Evolutionary conservation across 2,329 filamentous ascomycete species (phyloP), one percentile per base, ranked within the genome.

Genomic region (Fusarium sp.): DNA sequence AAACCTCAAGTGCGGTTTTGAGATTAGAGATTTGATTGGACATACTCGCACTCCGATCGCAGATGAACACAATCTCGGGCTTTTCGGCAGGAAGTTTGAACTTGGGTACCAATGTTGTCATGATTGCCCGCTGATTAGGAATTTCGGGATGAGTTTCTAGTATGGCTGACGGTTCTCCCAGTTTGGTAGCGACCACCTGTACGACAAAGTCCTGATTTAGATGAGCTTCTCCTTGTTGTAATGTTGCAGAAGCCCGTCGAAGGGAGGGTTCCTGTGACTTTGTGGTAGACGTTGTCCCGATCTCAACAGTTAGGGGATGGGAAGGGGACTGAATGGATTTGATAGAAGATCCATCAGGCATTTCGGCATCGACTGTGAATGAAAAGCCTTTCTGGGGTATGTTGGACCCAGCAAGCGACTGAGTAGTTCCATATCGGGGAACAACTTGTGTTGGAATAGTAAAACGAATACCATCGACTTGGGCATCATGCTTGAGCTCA

Each of bases 11-110:
- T 1, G 89, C 89, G 2, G 84, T 79, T 25, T 84, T 80, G 5
- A 90, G 82, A 32, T 88, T 84, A 1, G 71, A 67, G 3, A 91
- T 91, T 41, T 85, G 86, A 1, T 78, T 74, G 0, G 44, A 27
- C 90, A 92, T 92, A 62, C 89, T 92, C 0, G 90, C 91, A 59
- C 90, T 92, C 54, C 91, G 86, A 76, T 94, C 92, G 58, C 89
- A 91, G 7, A 94, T 80, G 70, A 94, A 93, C 20, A 94, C 87
- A 24, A 94, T 85, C 75, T 94, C 91, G 6, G 84, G 82, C 57
- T 77, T 79, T 11, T 84, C 82, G 0, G 84, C 75, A 0, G 88
- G 87, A 0, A 92, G 80, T n/a, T 83, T 82, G 78, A 93, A 92
- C 66, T 88, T 90, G 4, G 91, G 91, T 0, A 93, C 90, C 1